Evolutionary conservation across 352 stramenopile species (phyloP).

Genomic region (Halophytophthora batemanensis): DNA sequence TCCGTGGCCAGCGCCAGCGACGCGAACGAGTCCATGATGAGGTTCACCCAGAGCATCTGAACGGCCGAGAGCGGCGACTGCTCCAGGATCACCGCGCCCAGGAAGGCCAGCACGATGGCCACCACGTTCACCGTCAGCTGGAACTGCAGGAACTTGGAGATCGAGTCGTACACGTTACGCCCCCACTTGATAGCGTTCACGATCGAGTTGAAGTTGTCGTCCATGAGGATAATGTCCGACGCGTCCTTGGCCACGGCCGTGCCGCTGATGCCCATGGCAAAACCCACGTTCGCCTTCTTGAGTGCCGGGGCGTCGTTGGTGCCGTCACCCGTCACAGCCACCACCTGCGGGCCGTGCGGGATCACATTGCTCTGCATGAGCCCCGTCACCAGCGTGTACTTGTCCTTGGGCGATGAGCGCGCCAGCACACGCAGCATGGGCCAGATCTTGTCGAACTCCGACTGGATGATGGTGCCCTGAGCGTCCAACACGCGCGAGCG

Average conservation of each 20-base stretch:
- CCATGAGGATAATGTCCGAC: conserved; percentile 94
- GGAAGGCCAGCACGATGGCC: conserved; percentile 87
- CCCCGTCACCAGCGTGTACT: conserved; percentile 63
- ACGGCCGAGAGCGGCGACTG: conserved; percentile 88
- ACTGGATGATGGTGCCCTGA: conserved; percentile 56
- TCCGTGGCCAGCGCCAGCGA: conserved; percentile 94
- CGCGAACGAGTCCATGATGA: conserved; percentile 97
- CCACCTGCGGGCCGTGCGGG: conserved; percentile 78
- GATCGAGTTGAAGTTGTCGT: conserved; percentile 96
- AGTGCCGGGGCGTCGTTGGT: conserved; percentile 95
- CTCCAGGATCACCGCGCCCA: conserved; percentile 65
- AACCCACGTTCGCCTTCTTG: conserved; percentile 94
- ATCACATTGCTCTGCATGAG: conserved; percentile 56
- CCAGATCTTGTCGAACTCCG: conserved; percentile 69
- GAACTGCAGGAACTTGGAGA: conserved; percentile 97
- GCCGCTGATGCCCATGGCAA: conserved; percentile 93
- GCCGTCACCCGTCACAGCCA: conserved; percentile 95
- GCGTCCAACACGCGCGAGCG: conserved; percentile 44
- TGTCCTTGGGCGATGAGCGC: conserved; percentile 61
- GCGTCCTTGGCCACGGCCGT: conserved; percentile 94
- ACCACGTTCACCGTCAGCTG: conserved; percentile 95
- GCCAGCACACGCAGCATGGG: conserved; percentile 64
- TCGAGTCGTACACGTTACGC: conserved; percentile 96
- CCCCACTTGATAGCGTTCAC: conserved; percentile 96
- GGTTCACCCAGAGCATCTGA: conserved; percentile 97